A percentile compares a stretch with the other conserved stretches of the same genome.
Conservation (phyloP, 202 grass and related monocot genomes). For the Eragrostis tef region DNA sequence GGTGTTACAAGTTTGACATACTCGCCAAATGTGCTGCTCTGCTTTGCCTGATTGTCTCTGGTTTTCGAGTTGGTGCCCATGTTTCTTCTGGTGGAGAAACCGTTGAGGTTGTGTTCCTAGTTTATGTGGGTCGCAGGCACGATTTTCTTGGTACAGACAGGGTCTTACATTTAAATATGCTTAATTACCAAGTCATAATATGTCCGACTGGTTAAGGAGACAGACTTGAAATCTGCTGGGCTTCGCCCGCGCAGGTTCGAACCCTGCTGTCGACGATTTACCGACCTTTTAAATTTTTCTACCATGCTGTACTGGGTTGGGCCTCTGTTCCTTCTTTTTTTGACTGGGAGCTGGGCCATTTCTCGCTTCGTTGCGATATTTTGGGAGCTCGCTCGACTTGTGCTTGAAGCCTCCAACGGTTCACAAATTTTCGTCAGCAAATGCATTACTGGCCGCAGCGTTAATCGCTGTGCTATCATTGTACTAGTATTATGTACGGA, state of each 20-base stretch:
- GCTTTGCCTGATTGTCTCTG: neutral
- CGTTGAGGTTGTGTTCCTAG: neutral
- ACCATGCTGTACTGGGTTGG: neutral
- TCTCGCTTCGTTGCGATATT: too few species aligned
- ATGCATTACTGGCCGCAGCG: too few species aligned
- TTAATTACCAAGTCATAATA: neutral
- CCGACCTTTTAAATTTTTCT: neutral
- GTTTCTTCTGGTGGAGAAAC: neutral
- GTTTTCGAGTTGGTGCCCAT: neutral
- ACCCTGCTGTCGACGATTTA: constrained; percentile 65
- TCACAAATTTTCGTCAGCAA: too few species aligned
- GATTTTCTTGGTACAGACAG: too few species aligned
- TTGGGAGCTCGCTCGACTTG: too few species aligned
- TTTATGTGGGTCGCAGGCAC: neutral
- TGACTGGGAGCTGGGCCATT: neutral
- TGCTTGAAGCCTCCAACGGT: too few species aligned
- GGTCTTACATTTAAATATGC: too few species aligned
- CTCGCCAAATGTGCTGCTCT: neutral
- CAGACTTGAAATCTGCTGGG: constrained; percentile 96
- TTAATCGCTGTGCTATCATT: too few species aligned
- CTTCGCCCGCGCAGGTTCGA: constrained; percentile 81
- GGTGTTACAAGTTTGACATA: neutral
- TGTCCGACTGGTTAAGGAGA: constrained; percentile 88
- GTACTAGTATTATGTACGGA: too few species aligned
- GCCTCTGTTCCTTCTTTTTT: neutral